phyloP scores from a whole-genome alignment of 2,329 filamentous ascomycete species.

The Talaromyces funiculosus region DNA sequence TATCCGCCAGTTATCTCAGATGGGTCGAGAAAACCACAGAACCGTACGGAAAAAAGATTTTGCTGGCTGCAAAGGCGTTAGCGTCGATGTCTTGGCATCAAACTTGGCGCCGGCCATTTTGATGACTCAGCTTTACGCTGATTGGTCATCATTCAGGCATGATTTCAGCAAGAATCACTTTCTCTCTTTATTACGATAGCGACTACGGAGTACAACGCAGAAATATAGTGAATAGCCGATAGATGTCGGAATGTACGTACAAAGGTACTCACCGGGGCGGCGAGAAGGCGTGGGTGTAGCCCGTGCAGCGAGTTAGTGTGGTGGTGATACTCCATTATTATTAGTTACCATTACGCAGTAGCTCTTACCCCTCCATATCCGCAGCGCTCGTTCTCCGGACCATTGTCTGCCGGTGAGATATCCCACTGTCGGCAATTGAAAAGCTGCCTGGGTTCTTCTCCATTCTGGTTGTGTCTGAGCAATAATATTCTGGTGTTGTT shows the following conservation, averaged over 20 bases:
- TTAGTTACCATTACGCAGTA: neutral
- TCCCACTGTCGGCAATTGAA: neutral
- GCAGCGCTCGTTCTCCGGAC: slow-evolving; percentile 7
- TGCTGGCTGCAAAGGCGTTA: neutral
- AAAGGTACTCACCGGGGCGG: neutral
- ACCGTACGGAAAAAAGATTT: slow-evolving; percentile 8
- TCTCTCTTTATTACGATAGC: neutral
- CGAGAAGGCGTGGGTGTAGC: neutral
- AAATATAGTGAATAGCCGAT: slow-evolving; percentile 2
- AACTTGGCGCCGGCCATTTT: neutral
- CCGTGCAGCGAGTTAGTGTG: neutral
- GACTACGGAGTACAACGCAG: neutral
- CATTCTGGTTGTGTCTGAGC: neutral
- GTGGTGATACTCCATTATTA: neutral
- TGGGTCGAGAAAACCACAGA: neutral
- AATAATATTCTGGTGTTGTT: neutral
- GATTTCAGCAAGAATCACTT: neutral
- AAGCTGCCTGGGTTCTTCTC: neutral
- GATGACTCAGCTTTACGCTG: neutral
- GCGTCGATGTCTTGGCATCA: neutral
- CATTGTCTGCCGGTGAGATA: slow-evolving; percentile 13
- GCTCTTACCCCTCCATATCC: slow-evolving; percentile 6
- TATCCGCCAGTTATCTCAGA: neutral
- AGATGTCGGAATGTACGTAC: neutral
- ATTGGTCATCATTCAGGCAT: neutral